phyloP scores from a whole-genome alignment of 257 asterid species.

The Ligustrum vulgare region DNA sequence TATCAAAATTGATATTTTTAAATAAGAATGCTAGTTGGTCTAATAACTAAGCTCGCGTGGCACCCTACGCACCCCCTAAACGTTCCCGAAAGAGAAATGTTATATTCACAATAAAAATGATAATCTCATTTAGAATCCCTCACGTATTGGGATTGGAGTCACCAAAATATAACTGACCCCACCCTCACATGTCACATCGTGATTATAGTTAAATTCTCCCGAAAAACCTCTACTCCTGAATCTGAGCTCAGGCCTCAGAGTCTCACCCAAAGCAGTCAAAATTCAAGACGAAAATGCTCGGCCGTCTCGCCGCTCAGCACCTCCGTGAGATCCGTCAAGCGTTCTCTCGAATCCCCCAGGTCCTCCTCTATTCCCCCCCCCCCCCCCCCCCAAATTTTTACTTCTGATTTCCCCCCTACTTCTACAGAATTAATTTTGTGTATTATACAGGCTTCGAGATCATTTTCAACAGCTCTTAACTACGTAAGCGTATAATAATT shows the following conservation, averaged over 20 bases:
- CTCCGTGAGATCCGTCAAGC: slow-evolving; percentile 74
- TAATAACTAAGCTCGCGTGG: too few relatives aligned
- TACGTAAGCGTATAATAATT: slow-evolving; percentile 51
- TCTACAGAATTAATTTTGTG: slow-evolving; percentile 4
- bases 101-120: too few relatives aligned
- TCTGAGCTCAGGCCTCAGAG: slow-evolving; percentile 4
- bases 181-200: too few relatives aligned
- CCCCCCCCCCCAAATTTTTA: too few relatives aligned
- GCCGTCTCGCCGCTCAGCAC: slow-evolving; percentile 74
- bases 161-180: too few relatives aligned
- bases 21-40: too few relatives aligned
- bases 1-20: too few relatives aligned
- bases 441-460: slow-evolving; percentile 60
- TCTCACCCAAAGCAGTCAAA: slow-evolving; percentile 22
- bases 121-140: too few relatives aligned
- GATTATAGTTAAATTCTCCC: too few relatives aligned
- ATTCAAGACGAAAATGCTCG: slow-evolving; percentile 55
- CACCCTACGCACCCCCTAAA: too few relatives aligned
- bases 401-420: neutral
- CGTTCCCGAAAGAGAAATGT: too few relatives aligned
- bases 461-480: slow-evolving; percentile 83
- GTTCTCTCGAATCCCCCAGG: slow-evolving; percentile 67
- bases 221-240: neutral
- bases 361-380: slow-evolving; percentile 23
- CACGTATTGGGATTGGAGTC: too few relatives aligned